These are phyloP conservation scores for Rhododendron mucronatum DNA, from an alignment of 148 eudicot species.

Conservation along the genomic window DNA sequence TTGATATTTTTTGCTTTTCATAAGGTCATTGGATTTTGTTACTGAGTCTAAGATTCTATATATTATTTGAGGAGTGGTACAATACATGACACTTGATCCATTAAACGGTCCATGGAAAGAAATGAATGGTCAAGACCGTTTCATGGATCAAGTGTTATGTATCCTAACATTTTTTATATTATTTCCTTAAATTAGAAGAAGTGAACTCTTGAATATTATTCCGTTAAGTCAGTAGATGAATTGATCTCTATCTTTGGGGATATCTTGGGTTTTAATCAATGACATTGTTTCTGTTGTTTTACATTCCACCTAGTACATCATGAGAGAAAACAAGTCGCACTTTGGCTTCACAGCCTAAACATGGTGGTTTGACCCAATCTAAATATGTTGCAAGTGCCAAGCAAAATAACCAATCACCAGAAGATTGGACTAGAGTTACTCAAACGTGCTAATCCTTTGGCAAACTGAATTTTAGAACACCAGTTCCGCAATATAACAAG, in stretches of 20 bases:
- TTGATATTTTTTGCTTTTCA: neutral
- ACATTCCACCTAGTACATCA: neutral
- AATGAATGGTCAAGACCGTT: too few species aligned
- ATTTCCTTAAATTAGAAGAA: neutral
- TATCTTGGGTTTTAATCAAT: neutral
- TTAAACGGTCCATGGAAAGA: too few species aligned
- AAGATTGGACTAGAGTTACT: neutral
- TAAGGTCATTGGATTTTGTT: neutral
- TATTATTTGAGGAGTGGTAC: too few species aligned
- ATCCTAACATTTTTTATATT: too few species aligned
- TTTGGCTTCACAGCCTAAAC: neutral
- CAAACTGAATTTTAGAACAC: neutral
- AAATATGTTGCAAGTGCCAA: neutral
- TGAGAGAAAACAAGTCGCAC: neutral
- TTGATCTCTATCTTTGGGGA: neutral
- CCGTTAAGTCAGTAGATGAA: neutral
- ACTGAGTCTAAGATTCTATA: neutral
- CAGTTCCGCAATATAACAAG: neutral
- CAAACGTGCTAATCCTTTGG: neutral
- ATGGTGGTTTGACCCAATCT: neutral
- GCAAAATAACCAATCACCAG: neutral
- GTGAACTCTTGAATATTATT: neutral
- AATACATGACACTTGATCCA: too few species aligned
- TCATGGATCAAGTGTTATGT: too few species aligned
- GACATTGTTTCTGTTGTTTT: neutral